Evolutionary conservation across 2,329 filamentous ascomycete species (phyloP).

Genomic region (Phoma sp.): DNA sequence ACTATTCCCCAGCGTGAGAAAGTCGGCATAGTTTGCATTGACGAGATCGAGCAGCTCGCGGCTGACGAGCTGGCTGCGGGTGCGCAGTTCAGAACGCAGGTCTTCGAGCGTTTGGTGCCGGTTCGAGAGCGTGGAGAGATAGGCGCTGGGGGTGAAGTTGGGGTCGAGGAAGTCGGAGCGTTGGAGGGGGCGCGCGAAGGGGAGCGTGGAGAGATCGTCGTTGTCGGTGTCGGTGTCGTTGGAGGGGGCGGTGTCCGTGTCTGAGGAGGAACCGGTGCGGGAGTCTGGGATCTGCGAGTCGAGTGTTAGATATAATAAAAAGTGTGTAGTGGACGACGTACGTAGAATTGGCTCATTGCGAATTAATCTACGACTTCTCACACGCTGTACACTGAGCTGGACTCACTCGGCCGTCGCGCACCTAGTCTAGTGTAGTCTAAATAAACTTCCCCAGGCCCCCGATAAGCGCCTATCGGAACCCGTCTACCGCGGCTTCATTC

Average conservation of each 20-base stretch:
- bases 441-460: slow-evolving; percentile 2
- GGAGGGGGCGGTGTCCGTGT: no score
- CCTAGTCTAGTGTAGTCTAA: neutral
- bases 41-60: slow-evolving; percentile 92
- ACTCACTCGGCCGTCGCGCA: neutral
- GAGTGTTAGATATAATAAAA: neutral
- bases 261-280: slow-evolving; percentile 10
- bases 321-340: slow-evolving; percentile 30
- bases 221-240: slow-evolving; percentile 60
- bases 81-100: slow-evolving; percentile 81
- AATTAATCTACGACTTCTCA: no score
- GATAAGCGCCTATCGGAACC: slow-evolving; percentile 7
- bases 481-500: slow-evolving; percentile 2
- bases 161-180: slow-evolving; percentile 79
- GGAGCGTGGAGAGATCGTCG: slow-evolving; percentile 70
- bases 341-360: slow-evolving; percentile 59
- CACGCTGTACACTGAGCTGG: neutral
- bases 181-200: slow-evolving; percentile 85
- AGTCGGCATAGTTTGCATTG: slow-evolving; percentile 93
- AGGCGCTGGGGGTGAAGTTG: slow-evolving; percentile 78
- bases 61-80: slow-evolving; percentile 78
- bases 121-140: slow-evolving; percentile 81
- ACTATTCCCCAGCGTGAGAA: slow-evolving; percentile 80
- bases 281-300: slow-evolving; percentile 22
- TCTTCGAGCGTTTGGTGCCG: slow-evolving; percentile 97